A percentile compares a stretch with the other conserved stretches of the same genome.
Conservation (phyloP, 495 filamentous ascomycete genomes). For the Daldinia bambusicola region DNA sequence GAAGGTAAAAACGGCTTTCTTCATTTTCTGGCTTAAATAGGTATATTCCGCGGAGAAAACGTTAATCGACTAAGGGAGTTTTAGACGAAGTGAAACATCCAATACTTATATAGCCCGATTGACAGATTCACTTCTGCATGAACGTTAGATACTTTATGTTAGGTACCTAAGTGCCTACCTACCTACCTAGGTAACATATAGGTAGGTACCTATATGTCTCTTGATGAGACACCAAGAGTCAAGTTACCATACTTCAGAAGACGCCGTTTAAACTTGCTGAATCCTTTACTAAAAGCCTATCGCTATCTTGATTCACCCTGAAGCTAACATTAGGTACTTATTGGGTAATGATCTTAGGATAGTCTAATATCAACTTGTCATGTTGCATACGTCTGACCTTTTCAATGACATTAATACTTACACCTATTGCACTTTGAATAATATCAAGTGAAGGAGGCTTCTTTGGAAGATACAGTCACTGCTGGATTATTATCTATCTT, state of each 20-base stretch:
- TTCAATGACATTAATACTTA: not conserved
- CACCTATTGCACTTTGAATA: too few relatives aligned
- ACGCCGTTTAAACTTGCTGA: not conserved
- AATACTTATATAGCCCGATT: not conserved
- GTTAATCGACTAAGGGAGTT: not conserved
- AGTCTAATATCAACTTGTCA: not conserved
- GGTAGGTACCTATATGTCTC: not conserved
- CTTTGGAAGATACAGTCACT: too few relatives aligned
- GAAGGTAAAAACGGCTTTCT: not conserved
- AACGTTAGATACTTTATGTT: not conserved
- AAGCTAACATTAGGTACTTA: not conserved
- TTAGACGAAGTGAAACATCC: not conserved
- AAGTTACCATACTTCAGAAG: not conserved
- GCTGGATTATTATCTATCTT: too few relatives aligned
- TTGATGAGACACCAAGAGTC: not conserved
- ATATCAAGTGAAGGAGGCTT: too few relatives aligned
- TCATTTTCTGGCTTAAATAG: not conserved
- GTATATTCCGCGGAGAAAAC: slow-evolving; percentile 1
- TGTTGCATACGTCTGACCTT: not conserved
- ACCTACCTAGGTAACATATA: too few relatives aligned
- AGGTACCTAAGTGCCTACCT: too few relatives aligned
- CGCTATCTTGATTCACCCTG: not conserved
- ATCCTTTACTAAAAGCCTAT: not conserved
- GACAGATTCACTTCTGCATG: not conserved
- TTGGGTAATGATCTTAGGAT: not conserved